A percentile compares a stretch with the other conserved stretches of the same genome.
Evolutionary conservation across 139 green algal genomes (phyloP).

Genomic region (Edaphochlamys debaryana): DNA sequence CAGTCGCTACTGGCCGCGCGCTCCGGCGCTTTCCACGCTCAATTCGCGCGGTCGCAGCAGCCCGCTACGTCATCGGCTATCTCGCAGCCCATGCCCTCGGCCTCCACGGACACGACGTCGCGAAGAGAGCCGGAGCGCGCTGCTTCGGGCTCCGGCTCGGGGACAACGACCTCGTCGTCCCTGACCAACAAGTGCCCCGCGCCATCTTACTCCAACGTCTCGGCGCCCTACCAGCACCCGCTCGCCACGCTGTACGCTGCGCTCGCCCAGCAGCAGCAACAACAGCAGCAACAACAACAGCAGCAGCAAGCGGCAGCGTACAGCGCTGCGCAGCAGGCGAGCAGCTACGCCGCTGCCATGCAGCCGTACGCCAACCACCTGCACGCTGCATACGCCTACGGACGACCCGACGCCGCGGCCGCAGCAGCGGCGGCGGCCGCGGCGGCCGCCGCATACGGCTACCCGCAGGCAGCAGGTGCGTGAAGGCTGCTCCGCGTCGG

Average conservation of each 20-base stretch:
- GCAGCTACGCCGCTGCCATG: not conserved
- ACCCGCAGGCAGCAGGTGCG: not conserved
- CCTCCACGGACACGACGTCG: not conserved
- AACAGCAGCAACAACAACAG: constrained; percentile 23
- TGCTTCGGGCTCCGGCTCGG: not conserved
- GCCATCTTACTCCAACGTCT: not conserved
- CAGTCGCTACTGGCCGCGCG: no score
- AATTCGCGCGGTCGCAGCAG: no score
- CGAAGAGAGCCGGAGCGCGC: constrained; percentile 5
- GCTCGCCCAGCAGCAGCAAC: constrained; percentile 11
- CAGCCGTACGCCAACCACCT: not conserved
- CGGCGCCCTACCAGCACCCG: not conserved
- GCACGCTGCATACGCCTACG: constrained; percentile 9
- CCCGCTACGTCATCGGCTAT: constrained; percentile 18
- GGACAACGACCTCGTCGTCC: not conserved
- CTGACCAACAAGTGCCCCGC: not conserved
- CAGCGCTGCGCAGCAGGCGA: not conserved
- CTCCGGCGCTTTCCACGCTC: no score
- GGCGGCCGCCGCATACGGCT: constrained; percentile 19
- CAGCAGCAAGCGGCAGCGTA: not conserved
- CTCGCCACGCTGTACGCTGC: constrained; percentile 18
- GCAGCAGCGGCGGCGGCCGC: constrained; percentile 11
- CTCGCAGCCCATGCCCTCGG: not conserved
- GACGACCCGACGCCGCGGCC: not conserved
- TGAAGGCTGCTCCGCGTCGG: not conserved